These are phyloP conservation scores for Lentinula guzmanii DNA, from an alignment of 768 basidiomycete species.

Conservation along the genomic window DNA sequence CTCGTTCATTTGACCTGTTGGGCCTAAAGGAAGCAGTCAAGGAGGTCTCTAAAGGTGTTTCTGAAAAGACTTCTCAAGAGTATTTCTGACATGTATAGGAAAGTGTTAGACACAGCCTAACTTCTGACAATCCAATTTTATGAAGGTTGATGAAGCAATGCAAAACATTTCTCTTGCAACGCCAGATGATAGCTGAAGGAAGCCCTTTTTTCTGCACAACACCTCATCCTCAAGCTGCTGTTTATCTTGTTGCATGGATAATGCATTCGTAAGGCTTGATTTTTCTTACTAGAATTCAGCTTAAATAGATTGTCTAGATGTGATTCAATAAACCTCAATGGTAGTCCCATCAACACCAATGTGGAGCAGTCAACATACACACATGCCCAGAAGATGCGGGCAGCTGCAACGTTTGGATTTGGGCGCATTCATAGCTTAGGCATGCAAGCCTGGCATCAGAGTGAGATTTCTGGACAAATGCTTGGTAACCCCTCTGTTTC, in stretches of 20 bases:
- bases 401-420: background rate
- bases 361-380: conserved; percentile 2
- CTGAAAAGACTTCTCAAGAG: background rate
- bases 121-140: background rate
- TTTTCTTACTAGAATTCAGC: background rate
- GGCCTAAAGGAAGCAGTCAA: background rate
- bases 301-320: conserved; percentile 3
- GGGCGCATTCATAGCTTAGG: conserved; percentile 6
- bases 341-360: background rate
- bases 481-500: conserved; percentile 16
- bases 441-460: conserved; percentile 12
- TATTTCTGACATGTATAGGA: background rate
- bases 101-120: background rate
- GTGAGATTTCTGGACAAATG: conserved; percentile 1
- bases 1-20: background rate
- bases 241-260: conserved; percentile 5
- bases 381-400: background rate
- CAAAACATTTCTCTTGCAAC: background rate
- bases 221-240: background rate
- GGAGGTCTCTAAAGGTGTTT: background rate
- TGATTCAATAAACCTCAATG: conserved; percentile 9
- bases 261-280: conserved; percentile 7
- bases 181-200: background rate
- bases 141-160: background rate
- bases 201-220: background rate